phyloP scores from a whole-genome alignment of 108 stramenopile genomes.

The Epithemia pelagica region DNA sequence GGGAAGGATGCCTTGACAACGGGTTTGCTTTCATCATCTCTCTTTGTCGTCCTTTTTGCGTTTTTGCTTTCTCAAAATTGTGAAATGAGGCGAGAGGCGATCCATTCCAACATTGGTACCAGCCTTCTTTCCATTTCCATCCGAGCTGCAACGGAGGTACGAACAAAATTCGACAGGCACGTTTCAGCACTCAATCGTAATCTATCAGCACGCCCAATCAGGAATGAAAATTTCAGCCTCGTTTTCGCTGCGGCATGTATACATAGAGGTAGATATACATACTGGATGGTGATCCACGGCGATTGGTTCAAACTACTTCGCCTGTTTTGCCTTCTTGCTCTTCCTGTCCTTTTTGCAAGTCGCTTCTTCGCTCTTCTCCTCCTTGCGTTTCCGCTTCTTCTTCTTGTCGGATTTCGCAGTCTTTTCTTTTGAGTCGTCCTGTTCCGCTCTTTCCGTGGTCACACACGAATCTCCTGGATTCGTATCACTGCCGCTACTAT shows the following conservation, averaged over 20 bases:
- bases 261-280: no score
- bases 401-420: constrained; percentile 12
- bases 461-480: not conserved
- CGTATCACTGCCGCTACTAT: not conserved
- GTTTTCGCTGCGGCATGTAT: no score
- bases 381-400: constrained; percentile 19
- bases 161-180: not conserved
- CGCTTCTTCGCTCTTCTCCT: constrained; percentile 23
- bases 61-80: not conserved
- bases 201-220: not conserved
- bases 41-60: not conserved
- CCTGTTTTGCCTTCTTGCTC: constrained; percentile 32
- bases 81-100: not conserved
- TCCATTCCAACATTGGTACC: not conserved
- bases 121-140: not conserved
- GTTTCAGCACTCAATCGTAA: not conserved
- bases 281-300: not conserved
- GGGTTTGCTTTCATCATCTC: no score
- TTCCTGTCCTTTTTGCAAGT: constrained; percentile 24
- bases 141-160: not conserved
- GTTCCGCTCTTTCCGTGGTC: not conserved
- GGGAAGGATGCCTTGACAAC: no score
- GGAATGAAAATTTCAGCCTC: no score
- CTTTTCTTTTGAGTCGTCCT: no score
- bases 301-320: not conserved